phyloP scores from a whole-genome alignment of 257 asterid species.

The Solanum chmielewskii region DNA sequence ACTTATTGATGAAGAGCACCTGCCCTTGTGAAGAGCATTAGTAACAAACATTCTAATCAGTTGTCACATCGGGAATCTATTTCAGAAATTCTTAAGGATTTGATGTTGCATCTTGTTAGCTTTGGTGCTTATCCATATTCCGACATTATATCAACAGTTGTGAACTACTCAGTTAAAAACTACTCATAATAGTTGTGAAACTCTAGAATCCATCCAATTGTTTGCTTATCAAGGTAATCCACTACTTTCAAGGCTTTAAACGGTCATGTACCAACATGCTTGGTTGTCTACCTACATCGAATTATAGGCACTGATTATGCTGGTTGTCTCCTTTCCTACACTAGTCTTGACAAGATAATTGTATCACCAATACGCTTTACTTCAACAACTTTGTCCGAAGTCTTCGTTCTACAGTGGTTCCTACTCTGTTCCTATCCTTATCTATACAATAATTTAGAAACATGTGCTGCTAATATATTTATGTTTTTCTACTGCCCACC shows the following conservation, averaged over 20 bases:
- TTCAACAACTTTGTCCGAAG: background rate
- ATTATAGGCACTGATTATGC: background rate
- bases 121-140: background rate
- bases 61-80: background rate
- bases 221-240: background rate
- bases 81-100: background rate
- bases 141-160: background rate
- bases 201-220: background rate
- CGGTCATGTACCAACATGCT: too few species aligned
- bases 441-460: background rate
- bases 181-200: background rate
- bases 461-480: background rate
- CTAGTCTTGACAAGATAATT: background rate
- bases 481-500: background rate
- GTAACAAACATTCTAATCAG: background rate
- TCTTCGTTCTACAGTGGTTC: background rate
- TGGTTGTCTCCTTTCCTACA: background rate
- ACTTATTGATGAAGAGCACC: background rate
- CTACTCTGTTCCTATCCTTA: background rate
- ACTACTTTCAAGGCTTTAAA: background rate
- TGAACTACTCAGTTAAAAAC: background rate
- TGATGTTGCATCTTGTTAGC: background rate
- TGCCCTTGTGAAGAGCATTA: background rate
- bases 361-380: background rate
- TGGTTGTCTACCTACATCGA: background rate